These are phyloP conservation scores for Didymella keratinophila DNA, from an alignment of 2,329 filamentous ascomycete species.

Conservation along the genomic window DNA sequence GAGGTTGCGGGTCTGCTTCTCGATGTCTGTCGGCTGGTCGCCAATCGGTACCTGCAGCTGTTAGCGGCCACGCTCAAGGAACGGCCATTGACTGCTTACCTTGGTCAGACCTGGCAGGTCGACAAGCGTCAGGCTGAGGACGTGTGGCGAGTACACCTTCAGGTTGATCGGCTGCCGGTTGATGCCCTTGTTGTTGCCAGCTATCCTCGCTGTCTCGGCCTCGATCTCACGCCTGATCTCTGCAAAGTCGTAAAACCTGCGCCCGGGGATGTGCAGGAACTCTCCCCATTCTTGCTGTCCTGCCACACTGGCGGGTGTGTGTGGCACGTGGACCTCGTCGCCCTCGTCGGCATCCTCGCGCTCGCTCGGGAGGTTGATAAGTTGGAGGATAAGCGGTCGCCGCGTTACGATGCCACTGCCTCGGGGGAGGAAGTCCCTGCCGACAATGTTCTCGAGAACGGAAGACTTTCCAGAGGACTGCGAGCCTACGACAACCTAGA, in stretches of 20 bases:
- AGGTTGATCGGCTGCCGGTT: slow-evolving; percentile 97
- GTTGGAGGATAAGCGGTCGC: slow-evolving; percentile 91
- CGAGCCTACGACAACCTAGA: slow-evolving; percentile 95
- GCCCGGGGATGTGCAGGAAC: slow-evolving; percentile 92
- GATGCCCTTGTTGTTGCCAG: slow-evolving; percentile 97
- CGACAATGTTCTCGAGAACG: slow-evolving; percentile 98
- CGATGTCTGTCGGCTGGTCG: slow-evolving; percentile 95
- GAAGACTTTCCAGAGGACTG: slow-evolving; percentile 99
- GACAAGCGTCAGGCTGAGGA: slow-evolving; percentile 93
- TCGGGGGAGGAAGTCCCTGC: slow-evolving; percentile 93
- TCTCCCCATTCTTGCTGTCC: slow-evolving; percentile 84
- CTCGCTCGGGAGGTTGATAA: slow-evolving; percentile 90
- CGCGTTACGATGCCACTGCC: slow-evolving; percentile 97
- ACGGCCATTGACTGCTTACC: slow-evolving; percentile 57
- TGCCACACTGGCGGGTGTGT: slow-evolving; percentile 77
- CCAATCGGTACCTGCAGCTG: slow-evolving; percentile 82
- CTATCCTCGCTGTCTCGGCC: slow-evolving; percentile 92
- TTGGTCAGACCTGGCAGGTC: slow-evolving; percentile 97
- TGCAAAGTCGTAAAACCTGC: slow-evolving; percentile 87
- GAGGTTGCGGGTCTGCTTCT: slow-evolving; percentile 95
- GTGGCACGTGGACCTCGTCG: slow-evolving; percentile 72
- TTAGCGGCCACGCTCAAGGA: slow-evolving; percentile 34
- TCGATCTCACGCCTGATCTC: slow-evolving; percentile 97
- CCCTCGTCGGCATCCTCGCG: slow-evolving; percentile 72
- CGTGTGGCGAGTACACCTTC: slow-evolving; percentile 97